These are phyloP conservation scores for Wickerhamiella azyma DNA, from an alignment of 805 yeast genomes.

Conservation along the genomic window DNA sequence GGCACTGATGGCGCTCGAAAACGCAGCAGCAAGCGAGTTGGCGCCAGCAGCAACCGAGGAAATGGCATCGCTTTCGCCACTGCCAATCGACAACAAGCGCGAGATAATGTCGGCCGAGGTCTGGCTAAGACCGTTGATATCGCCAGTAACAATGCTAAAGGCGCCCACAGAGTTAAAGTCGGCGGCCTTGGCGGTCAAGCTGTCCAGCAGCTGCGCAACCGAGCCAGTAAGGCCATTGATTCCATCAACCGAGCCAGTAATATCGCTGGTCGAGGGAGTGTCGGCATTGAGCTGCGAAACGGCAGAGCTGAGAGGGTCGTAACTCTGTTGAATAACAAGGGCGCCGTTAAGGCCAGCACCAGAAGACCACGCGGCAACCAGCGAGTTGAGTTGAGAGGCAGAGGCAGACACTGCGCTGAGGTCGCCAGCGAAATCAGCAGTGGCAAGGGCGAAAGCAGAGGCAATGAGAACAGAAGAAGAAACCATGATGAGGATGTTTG, in stretches of 20 bases:
- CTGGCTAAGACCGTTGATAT: slow-evolving; percentile 10
- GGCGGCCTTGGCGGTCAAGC: slow-evolving; percentile 16
- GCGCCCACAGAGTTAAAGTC: slow-evolving; percentile 18
- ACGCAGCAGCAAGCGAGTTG: slow-evolving; percentile 4
- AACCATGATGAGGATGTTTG: neutral
- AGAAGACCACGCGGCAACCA: slow-evolving; percentile 7
- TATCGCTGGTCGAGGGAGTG: slow-evolving; percentile 10
- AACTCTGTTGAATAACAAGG: slow-evolving; percentile 18
- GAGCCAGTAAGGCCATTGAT: slow-evolving; percentile 10
- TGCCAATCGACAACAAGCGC: slow-evolving; percentile 4
- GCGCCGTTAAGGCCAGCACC: slow-evolving; percentile 21
- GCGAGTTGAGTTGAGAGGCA: slow-evolving; percentile 1
- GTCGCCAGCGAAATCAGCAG: slow-evolving; percentile 5
- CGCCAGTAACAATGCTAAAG: slow-evolving; percentile 13
- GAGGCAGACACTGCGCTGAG: slow-evolving; percentile 1
- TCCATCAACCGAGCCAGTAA: slow-evolving; percentile 3
- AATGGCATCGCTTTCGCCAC: neutral
- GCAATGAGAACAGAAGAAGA: neutral
- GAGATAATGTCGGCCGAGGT: slow-evolving; percentile 11
- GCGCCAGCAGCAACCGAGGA: neutral
- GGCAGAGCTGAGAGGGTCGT: slow-evolving; percentile 11
- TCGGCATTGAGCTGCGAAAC: slow-evolving; percentile 8
- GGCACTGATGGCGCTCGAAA: slow-evolving; percentile 12
- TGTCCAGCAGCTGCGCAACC: slow-evolving; percentile 13
- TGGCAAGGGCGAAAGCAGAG: slow-evolving; percentile 5